Conservation (phyloP, 306 rosid species). For the Castanea sativa region DNA sequence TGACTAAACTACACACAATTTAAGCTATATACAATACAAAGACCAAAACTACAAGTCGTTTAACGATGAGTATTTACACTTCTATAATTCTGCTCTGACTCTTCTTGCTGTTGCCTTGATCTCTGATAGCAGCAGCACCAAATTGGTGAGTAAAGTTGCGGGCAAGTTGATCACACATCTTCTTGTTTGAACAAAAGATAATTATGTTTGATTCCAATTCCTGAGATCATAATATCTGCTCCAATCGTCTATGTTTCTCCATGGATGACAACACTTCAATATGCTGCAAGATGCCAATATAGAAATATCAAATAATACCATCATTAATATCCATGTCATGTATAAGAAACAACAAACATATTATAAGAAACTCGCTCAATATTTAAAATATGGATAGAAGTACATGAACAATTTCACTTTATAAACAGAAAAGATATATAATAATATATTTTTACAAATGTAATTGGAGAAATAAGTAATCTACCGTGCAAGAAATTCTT, state of each 20-base stretch:
- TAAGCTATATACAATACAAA: no score
- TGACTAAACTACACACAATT: no score
- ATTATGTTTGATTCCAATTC: slow-evolving; percentile 91
- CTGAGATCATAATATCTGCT: slow-evolving; percentile 77
- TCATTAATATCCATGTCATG: neutral
- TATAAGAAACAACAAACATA: neutral
- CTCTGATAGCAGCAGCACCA: slow-evolving; percentile 46
- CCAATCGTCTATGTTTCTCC: slow-evolving; percentile 83
- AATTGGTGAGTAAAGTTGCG: slow-evolving; percentile 83
- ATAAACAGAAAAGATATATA: neutral
- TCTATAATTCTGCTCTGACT: no score
- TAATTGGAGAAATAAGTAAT: slow-evolving; percentile 15
- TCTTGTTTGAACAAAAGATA: slow-evolving; percentile 91
- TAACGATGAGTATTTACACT: no score
- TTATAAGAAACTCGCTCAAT: neutral
- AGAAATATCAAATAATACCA: slow-evolving; percentile 31
- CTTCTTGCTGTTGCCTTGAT: no score
- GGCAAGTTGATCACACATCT: slow-evolving; percentile 97
- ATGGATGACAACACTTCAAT: slow-evolving; percentile 66
- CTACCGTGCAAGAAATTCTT: slow-evolving; percentile 75
- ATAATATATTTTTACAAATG: neutral
- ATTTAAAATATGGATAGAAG: neutral
- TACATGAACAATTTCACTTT: neutral
- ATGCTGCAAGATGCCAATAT: slow-evolving; percentile 48
- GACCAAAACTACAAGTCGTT: no score